Conservation (phyloP, 495 filamentous ascomycete species). For the Glutinoglossum americanum region DNA sequence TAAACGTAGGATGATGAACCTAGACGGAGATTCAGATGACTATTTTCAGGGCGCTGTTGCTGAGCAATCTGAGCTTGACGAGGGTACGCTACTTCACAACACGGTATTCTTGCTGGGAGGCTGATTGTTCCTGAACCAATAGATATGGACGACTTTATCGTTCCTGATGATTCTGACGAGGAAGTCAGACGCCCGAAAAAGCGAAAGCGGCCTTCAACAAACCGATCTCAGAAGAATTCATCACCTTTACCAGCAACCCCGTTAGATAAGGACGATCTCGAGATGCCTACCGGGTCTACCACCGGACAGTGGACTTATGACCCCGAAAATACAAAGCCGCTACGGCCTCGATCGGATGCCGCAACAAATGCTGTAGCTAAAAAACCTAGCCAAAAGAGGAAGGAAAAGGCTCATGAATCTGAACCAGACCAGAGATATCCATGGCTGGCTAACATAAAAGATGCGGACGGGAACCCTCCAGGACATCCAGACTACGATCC, state of each 20-base stretch:
- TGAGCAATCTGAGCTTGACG: slow-evolving; percentile 18
- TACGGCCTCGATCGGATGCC: slow-evolving; percentile 25
- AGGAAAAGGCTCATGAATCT: slow-evolving; percentile 53
- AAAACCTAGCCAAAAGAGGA: slow-evolving; percentile 29
- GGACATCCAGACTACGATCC: slow-evolving; percentile 84
- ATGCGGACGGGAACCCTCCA: slow-evolving; percentile 59
- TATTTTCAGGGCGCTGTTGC: background rate
- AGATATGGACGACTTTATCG: slow-evolving; percentile 75
- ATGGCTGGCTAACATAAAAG: slow-evolving; percentile 70
- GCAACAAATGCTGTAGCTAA: slow-evolving; percentile 16
- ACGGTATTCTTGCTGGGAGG: background rate
- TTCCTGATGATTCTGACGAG: slow-evolving; percentile 61
- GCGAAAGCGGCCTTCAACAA: slow-evolving; percentile 38
- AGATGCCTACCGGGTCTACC: slow-evolving; percentile 40
- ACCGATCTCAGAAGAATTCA: slow-evolving; percentile 12
- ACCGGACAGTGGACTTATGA: slow-evolving; percentile 75
- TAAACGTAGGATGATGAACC: background rate
- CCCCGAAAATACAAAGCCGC: slow-evolving; percentile 43
- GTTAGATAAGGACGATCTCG: slow-evolving; percentile 27
- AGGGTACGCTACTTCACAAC: slow-evolving; percentile 14
- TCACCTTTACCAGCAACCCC: slow-evolving; percentile 8
- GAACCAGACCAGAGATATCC: slow-evolving; percentile 67
- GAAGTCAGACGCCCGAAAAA: slow-evolving; percentile 46
- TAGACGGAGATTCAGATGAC: background rate
- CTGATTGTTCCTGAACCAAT: background rate